Conservation (phyloP, 179 eudicot genomes). For the Amaranthus tricolor region DNA sequence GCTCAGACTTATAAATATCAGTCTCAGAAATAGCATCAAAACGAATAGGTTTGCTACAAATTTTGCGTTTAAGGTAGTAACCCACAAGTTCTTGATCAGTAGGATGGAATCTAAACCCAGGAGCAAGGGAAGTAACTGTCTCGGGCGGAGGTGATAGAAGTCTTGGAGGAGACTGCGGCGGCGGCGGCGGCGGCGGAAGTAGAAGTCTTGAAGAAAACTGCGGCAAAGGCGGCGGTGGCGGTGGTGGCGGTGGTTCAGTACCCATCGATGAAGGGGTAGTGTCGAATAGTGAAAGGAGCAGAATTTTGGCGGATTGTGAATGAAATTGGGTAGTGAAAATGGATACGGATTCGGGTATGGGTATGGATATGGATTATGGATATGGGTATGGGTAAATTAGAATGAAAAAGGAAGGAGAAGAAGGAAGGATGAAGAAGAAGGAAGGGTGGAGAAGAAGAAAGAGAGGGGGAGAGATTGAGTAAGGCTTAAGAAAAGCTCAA, state of each 20-base stretch:
- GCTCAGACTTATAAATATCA: conserved; percentile 94
- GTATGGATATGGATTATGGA: neutral
- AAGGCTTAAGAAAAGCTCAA: conserved; percentile 41
- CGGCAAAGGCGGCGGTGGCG: conserved; percentile 13
- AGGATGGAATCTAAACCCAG: conserved; percentile 93
- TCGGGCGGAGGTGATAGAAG: conserved; percentile 31
- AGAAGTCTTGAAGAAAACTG: neutral
- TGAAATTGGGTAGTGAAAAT: neutral
- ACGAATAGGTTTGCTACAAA: conserved; percentile 73
- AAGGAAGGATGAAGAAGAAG: conserved; percentile 21
- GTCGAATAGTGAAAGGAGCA: conserved; percentile 27
- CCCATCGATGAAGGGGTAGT: conserved; percentile 37
- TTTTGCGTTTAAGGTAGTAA: conserved; percentile 79
- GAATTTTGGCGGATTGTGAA: conserved; percentile 21
- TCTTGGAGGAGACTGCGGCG: conserved; percentile 17
- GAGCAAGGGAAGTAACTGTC: conserved; percentile 76
- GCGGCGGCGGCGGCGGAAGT: neutral
- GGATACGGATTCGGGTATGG: neutral
- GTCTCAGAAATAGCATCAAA: conserved; percentile 87
- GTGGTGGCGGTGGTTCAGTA: conserved; percentile 31
- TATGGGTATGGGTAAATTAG: neutral
- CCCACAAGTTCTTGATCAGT: conserved; percentile 92
- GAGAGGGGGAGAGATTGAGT: conserved; percentile 36
- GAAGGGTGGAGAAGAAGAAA: conserved; percentile 27
- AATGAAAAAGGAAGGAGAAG: neutral